Conservation (phyloP, 768 basidiomycete species). For the Russula compacta region DNA sequence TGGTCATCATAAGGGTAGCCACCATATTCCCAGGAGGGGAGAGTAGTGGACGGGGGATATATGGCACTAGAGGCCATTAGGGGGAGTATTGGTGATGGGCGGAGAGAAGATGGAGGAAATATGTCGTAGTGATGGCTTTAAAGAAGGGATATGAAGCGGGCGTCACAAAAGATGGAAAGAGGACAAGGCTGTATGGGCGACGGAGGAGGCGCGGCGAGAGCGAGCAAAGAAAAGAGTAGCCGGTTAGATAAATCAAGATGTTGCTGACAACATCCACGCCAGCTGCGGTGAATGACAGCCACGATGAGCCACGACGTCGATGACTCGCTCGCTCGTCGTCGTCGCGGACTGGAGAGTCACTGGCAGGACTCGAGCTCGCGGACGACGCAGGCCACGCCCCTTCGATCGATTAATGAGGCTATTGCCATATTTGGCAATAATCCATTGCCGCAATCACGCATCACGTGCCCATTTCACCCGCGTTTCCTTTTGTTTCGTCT, state of each 20-base stretch:
- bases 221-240: not conserved
- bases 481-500: slow-evolving; percentile 9
- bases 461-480: slow-evolving; percentile 5
- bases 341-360: too few relatives aligned
- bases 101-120: slow-evolving; percentile 5
- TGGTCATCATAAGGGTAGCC: not conserved
- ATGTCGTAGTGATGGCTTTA: not conserved
- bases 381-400: not conserved
- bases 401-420: not conserved
- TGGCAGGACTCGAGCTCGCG: too few relatives aligned
- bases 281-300: not conserved
- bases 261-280: not conserved
- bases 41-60: not conserved
- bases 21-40: not conserved
- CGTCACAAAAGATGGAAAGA: not conserved
- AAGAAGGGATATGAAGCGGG: not conserved
- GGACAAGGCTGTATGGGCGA: not conserved
- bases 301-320: not conserved
- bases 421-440: not conserved
- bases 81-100: not conserved
- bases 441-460: not conserved
- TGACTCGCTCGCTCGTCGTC: not conserved
- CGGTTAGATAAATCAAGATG: not conserved
- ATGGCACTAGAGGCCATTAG: slow-evolving; percentile 8
- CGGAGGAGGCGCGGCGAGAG: not conserved